These are phyloP conservation scores for Rhizomucor pusillus DNA, from an alignment of 371 early-diverging fungal genomes.

Conservation along the genomic window DNA sequence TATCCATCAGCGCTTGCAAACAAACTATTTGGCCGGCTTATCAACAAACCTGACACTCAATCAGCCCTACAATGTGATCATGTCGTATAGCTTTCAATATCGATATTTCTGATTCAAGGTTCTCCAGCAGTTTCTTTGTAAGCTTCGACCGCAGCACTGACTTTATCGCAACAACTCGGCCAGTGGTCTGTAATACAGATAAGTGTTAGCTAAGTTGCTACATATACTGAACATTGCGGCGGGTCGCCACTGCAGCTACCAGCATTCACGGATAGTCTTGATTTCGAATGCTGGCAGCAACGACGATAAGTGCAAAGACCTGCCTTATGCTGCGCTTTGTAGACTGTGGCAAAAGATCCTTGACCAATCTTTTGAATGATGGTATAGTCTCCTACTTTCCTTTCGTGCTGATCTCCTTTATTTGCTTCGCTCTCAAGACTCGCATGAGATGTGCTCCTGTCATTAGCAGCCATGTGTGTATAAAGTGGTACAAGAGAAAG, in stretches of 20 bases:
- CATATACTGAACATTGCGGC: too few relatives aligned
- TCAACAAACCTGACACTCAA: constrained; percentile 68
- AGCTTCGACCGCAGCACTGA: constrained; percentile 82
- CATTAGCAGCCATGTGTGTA: constrained; percentile 1
- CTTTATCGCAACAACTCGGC: constrained; percentile 83
- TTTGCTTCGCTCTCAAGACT: not conserved
- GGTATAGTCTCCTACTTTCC: constrained; percentile 61
- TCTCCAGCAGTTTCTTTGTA: constrained; percentile 84
- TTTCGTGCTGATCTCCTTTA: constrained; percentile 8
- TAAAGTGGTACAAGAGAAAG: not conserved
- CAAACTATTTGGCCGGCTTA: not conserved
- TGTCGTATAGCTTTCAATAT: constrained; percentile 85
- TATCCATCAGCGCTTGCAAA: not conserved
- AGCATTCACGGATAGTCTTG: too few relatives aligned
- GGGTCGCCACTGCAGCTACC: too few relatives aligned
- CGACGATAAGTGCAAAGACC: not conserved
- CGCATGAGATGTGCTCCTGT: not conserved
- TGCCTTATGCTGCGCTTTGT: constrained; percentile 75
- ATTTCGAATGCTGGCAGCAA: too few relatives aligned
- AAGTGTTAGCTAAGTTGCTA: not conserved
- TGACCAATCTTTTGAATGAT: constrained; percentile 80
- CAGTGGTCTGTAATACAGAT: constrained; percentile 42
- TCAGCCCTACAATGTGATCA: constrained; percentile 82
- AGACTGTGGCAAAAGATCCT: constrained; percentile 96
- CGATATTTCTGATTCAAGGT: constrained; percentile 89